Evolutionary conservation across 2,329 filamentous ascomycete genomes (phyloP), one percentile per base, ranked within the genome.

Genomic region (Exophiala dermatitidis): DNA sequence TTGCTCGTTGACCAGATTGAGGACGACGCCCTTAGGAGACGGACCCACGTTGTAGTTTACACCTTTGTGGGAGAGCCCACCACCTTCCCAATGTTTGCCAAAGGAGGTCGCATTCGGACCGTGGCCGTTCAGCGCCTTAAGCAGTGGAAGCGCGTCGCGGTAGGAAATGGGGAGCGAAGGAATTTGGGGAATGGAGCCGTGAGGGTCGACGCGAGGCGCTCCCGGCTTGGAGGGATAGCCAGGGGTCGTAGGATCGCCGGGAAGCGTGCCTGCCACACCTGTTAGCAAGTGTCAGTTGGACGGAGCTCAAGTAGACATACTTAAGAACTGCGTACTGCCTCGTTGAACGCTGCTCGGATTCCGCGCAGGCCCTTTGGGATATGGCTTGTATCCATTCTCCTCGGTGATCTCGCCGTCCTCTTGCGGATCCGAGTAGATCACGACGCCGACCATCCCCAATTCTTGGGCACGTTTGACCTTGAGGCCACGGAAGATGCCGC

Each of bases 381-480:
- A 97, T 0, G 81, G 68, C 47, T 84, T 78, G 64, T 86, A 80
- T 0, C 90, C 91, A 62, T 95, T 89, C 65, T 82, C 81, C 58
- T 90, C 88, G 0, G 88, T 95, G 9, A 87, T 77, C 5, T 85
- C 77, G 12, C 87, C 88, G 70, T 97, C 91, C 64, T 95, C 88
- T 41, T 90, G 89, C 1, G 91, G 91, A 67, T 97, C 91, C 42
- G 78, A 85, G 71, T 91, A 97, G 45, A 96, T 80, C 46, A 96
- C 74, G 8, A 81, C 77, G n/a, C 90, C 91, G 42, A 93, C 74
- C 81, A 93, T 91, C 34, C 90, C 91, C 12, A 95, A 75, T 63
- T 96, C 89, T 69, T 95, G 86, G 1, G 91, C 91, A 47, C 90
- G 82, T 76, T 95, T 95, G 52, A 96, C 82, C 70, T 96, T 97